These are phyloP conservation scores for Trypanosoma cruzi DNA, from an alignment of 208 protist genomes.

Conservation along the genomic window DNA sequence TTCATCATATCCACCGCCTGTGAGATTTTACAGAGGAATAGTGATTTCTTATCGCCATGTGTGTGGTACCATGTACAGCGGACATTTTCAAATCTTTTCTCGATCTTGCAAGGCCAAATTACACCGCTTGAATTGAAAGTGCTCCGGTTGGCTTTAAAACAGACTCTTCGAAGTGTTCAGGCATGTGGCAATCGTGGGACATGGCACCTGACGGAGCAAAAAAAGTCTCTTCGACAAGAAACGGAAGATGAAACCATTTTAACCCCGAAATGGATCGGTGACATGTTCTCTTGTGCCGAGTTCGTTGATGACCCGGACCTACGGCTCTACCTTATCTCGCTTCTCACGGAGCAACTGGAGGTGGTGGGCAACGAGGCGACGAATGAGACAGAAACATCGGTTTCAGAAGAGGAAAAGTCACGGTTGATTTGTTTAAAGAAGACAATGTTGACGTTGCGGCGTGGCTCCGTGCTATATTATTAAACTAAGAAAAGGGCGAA, in stretches of 20 bases:
- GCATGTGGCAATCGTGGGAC: conserved; percentile 23
- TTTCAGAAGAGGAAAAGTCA: conserved; percentile 12
- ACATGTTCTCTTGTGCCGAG: conserved; percentile 27
- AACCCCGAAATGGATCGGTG: conserved; percentile 7
- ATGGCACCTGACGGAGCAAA: conserved; percentile 16
- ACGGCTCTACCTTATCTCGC: conserved; percentile 22
- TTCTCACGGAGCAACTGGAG: conserved; percentile 15
- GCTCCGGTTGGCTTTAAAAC: conserved; percentile 3
- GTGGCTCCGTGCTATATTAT: conserved; percentile 27
- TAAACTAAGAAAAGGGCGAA: background rate
- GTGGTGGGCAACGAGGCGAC: background rate
- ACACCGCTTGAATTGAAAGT: conserved; percentile 18
- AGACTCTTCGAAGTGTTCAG: conserved; percentile 21
- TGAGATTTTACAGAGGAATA: conserved; percentile 24
- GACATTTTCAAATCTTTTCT: conserved; percentile 7
- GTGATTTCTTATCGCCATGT: conserved; percentile 13
- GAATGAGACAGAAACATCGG: background rate
- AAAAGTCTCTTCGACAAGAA: background rate
- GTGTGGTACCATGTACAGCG: conserved; percentile 22
- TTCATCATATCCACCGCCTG: conserved; percentile 27
- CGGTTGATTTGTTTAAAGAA: conserved; percentile 19
- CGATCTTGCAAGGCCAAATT: conserved; percentile 6
- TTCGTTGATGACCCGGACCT: conserved; percentile 23
- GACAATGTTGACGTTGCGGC: conserved; percentile 15
- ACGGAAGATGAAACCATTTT: conserved; percentile 10